These are phyloP conservation scores for Penicillium fuscoglaucum DNA, from an alignment of 2,329 filamentous ascomycete species.

Conservation along the genomic window DNA sequence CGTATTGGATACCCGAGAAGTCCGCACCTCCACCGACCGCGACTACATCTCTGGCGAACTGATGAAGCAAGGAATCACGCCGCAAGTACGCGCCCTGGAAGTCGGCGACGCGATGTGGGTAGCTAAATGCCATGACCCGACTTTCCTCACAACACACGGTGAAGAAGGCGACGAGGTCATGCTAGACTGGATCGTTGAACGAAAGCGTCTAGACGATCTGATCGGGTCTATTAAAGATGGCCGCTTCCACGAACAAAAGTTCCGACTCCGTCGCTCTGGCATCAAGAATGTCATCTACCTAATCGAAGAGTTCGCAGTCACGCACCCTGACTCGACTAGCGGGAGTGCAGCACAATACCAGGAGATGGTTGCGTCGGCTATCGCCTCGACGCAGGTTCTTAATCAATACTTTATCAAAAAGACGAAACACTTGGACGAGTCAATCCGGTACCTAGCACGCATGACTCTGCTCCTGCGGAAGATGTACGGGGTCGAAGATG, in stretches of 20 bases:
- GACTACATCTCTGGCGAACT: slow-evolving; percentile 76
- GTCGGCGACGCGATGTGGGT: slow-evolving; percentile 79
- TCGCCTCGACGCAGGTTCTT: slow-evolving; percentile 75
- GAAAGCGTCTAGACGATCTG: slow-evolving; percentile 77
- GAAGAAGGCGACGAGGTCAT: slow-evolving; percentile 65
- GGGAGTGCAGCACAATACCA: slow-evolving; percentile 53
- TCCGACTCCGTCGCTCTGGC: slow-evolving; percentile 70
- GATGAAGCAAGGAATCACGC: slow-evolving; percentile 62
- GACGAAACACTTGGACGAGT: slow-evolving; percentile 74
- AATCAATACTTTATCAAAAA: slow-evolving; percentile 77
- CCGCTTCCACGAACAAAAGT: slow-evolving; percentile 82
- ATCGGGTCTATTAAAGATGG: slow-evolving; percentile 80
- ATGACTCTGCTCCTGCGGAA: slow-evolving; percentile 69
- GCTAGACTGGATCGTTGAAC: slow-evolving; percentile 77
- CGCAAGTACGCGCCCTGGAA: slow-evolving; percentile 67
- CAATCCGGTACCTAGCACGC: slow-evolving; percentile 70
- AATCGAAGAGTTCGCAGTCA: slow-evolving; percentile 69
- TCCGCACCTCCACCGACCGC: slow-evolving; percentile 69
- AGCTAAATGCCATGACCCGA: slow-evolving; percentile 66
- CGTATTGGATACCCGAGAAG: slow-evolving; percentile 72
- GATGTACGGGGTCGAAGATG: slow-evolving; percentile 51
- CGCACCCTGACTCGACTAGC: slow-evolving; percentile 51
- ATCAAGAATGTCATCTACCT: slow-evolving; percentile 77
- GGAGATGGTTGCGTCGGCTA: slow-evolving; percentile 69
- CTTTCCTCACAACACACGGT: slow-evolving; percentile 57